Evolutionary conservation across 108 stramenopile genomes (phyloP).

Genomic region (Mayamaea pseudoterrestris): DNA sequence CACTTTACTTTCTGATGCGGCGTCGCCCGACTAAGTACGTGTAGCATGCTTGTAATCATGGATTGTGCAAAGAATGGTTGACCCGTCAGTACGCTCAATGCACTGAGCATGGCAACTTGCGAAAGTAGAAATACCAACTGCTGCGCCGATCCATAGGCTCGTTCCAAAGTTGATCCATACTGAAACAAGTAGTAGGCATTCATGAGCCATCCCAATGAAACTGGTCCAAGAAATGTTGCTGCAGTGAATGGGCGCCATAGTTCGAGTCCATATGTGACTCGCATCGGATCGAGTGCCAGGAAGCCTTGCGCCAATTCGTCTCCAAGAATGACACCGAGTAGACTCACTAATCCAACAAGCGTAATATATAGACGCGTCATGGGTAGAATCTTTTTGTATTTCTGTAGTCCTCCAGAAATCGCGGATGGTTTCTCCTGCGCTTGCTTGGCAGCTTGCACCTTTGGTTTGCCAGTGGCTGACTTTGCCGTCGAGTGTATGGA

Average conservation of each 20-base stretch:
- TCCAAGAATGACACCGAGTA: slow-evolving; percentile 62
- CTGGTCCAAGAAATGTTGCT: slow-evolving; percentile 72
- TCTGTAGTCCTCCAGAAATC: slow-evolving; percentile 31
- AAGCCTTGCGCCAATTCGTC: slow-evolving; percentile 74
- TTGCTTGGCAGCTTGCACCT: slow-evolving; percentile 26
- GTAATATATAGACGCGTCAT: slow-evolving; percentile 76
- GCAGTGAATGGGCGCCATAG: slow-evolving; percentile 80
- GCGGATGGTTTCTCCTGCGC: slow-evolving; percentile 32
- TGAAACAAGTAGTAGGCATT: slow-evolving; percentile 75
- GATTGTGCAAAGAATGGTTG: slow-evolving; percentile 70
- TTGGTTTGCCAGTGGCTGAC: slow-evolving; percentile 39
- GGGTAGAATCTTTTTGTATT: slow-evolving; percentile 67
- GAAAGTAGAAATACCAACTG: slow-evolving; percentile 58
- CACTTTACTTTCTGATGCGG: slow-evolving; percentile 79
- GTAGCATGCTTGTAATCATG: slow-evolving; percentile 80
- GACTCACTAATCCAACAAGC: slow-evolving; percentile 47
- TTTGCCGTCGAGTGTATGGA: no score
- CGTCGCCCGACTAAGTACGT: slow-evolving; percentile 73
- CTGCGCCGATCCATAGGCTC: slow-evolving; percentile 69
- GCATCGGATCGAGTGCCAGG: slow-evolving; percentile 69
- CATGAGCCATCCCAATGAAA: slow-evolving; percentile 79
- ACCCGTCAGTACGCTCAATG: slow-evolving; percentile 50
- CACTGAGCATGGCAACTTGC: slow-evolving; percentile 43
- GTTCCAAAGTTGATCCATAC: slow-evolving; percentile 76
- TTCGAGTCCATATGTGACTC: slow-evolving; percentile 62